Percentiles rank a stretch among this genome's conserved stretches.
phyloP scores from a whole-genome alignment of 2,329 filamentous ascomycete genomes.

The Tolypocladium paradoxum region DNA sequence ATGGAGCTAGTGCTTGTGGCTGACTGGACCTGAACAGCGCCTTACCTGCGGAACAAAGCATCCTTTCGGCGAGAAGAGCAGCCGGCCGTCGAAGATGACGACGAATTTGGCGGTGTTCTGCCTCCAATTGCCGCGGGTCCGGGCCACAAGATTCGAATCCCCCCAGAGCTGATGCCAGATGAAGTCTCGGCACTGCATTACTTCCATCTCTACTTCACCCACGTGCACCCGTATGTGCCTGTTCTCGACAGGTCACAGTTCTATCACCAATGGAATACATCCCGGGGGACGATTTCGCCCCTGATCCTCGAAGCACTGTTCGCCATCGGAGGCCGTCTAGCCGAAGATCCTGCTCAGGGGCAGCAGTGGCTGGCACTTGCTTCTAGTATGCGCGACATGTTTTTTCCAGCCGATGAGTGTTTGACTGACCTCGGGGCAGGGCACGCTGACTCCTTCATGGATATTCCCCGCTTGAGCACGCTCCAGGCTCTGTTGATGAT shows the following conservation, averaged over 20 bases:
- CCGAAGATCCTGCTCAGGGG: slow-evolving; percentile 73
- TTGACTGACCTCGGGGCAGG: slow-evolving; percentile 34
- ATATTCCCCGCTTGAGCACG: slow-evolving; percentile 80
- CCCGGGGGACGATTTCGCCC: slow-evolving; percentile 76
- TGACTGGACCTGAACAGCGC: slow-evolving; percentile 41
- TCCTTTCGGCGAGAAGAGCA: slow-evolving; percentile 42
- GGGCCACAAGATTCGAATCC: slow-evolving; percentile 74
- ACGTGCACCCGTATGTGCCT: slow-evolving; percentile 88
- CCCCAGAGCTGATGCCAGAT: slow-evolving; percentile 83
- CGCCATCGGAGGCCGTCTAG: slow-evolving; percentile 73
- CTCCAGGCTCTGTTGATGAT: slow-evolving; percentile 82
- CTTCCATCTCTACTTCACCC: slow-evolving; percentile 81
- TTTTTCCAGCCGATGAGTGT: background rate
- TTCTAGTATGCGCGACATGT: slow-evolving; percentile 45
- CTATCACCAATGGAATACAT: slow-evolving; percentile 81
- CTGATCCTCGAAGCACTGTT: slow-evolving; percentile 84
- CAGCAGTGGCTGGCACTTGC: slow-evolving; percentile 90
- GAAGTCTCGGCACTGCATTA: slow-evolving; percentile 74
- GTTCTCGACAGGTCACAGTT: slow-evolving; percentile 75
- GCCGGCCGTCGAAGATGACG: slow-evolving; percentile 57
- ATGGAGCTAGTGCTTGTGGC: background rate
- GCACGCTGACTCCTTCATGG: slow-evolving; percentile 89
- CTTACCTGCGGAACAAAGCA: slow-evolving; percentile 65
- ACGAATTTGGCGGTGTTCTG: slow-evolving; percentile 61
- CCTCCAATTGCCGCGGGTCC: slow-evolving; percentile 58